A percentile compares a stretch with the other conserved stretches of the same genome.
These are phyloP conservation scores for Ophiosphaerella korrae DNA, from an alignment of 2,329 filamentous ascomycete species.

Conservation along the genomic window DNA sequence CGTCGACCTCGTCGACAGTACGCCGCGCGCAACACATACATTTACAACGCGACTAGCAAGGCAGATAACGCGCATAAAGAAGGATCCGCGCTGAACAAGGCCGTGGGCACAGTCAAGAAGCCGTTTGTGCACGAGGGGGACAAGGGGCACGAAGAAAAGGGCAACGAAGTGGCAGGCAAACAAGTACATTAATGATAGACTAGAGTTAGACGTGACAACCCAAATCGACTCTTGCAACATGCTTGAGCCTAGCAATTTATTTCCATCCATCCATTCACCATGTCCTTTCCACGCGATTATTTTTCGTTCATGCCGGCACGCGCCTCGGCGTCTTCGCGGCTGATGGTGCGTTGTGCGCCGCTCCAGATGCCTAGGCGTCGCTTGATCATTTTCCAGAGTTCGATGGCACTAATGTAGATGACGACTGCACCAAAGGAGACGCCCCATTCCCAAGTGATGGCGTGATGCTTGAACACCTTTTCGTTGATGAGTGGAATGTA, in stretches of 20 bases:
- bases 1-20: not conserved
- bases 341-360: slow-evolving; percentile 37
- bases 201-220: not conserved
- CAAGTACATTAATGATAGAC: not conserved
- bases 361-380: slow-evolving; percentile 43
- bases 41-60: not conserved
- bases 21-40: not conserved
- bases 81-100: not conserved
- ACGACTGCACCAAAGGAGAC: slow-evolving; percentile 49
- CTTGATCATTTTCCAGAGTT: slow-evolving; percentile 55
- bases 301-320: slow-evolving; percentile 35
- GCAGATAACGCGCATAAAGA: not conserved
- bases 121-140: not conserved
- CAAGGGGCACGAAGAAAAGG: not conserved
- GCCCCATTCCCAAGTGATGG: slow-evolving; percentile 55
- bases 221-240: too few relatives aligned
- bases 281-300: slow-evolving; percentile 2
- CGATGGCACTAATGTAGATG: slow-evolving; percentile 49
- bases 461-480: slow-evolving; percentile 52
- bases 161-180: not conserved
- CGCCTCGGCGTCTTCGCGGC: slow-evolving; percentile 43
- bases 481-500: slow-evolving; percentile 54
- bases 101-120: not conserved
- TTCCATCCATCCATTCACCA: not conserved
- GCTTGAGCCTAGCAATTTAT: too few relatives aligned